Evolutionary conservation across 176 grass and related monocot species (phyloP).

Genomic region (Elaeis guineensis): DNA sequence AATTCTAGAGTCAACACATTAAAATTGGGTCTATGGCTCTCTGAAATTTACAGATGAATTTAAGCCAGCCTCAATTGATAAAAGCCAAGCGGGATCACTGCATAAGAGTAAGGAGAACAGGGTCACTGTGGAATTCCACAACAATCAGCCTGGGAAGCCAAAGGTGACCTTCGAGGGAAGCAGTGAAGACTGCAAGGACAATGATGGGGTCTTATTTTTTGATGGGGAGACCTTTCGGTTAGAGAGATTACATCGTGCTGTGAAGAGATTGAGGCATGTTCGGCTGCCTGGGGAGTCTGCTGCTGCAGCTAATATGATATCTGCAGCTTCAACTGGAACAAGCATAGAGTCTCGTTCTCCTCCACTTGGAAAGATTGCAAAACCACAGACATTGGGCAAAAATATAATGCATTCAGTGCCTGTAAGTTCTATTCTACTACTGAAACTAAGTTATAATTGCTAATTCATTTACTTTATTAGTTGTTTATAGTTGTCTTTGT

Average conservation of each 20-base stretch:
- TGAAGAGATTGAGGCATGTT: slow-evolving; percentile 88
- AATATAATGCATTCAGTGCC: slow-evolving; percentile 41
- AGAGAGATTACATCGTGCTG: slow-evolving; percentile 74
- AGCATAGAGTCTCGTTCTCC: slow-evolving; percentile 57
- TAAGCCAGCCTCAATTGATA: slow-evolving; percentile 98
- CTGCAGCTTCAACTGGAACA: slow-evolving; percentile 36
- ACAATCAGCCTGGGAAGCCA: slow-evolving; percentile 81
- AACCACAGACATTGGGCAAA: slow-evolving; percentile 39
- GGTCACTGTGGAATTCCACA: slow-evolving; percentile 91
- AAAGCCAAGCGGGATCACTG: slow-evolving; percentile 74
- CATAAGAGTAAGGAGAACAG: slow-evolving; percentile 90
- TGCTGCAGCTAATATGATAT: slow-evolving; percentile 27
- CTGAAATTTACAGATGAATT: slow-evolving; percentile 73
- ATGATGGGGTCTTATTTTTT: slow-evolving; percentile 90
- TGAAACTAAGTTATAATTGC: not conserved
- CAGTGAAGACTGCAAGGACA: slow-evolving; percentile 93
- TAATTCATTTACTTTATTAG: too few species aligned
- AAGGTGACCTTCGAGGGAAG: slow-evolving; percentile 91
- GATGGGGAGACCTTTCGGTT: slow-evolving; percentile 73
- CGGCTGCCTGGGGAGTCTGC: slow-evolving; percentile 66
- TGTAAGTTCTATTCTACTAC: slow-evolving; percentile 38
- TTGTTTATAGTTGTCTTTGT: too few species aligned
- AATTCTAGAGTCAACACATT: not conserved
- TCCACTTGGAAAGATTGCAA: slow-evolving; percentile 54
- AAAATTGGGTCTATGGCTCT: not conserved